These are phyloP conservation scores for Penicillium freii DNA, from an alignment of 2,329 filamentous ascomycete species.

Conservation along the genomic window DNA sequence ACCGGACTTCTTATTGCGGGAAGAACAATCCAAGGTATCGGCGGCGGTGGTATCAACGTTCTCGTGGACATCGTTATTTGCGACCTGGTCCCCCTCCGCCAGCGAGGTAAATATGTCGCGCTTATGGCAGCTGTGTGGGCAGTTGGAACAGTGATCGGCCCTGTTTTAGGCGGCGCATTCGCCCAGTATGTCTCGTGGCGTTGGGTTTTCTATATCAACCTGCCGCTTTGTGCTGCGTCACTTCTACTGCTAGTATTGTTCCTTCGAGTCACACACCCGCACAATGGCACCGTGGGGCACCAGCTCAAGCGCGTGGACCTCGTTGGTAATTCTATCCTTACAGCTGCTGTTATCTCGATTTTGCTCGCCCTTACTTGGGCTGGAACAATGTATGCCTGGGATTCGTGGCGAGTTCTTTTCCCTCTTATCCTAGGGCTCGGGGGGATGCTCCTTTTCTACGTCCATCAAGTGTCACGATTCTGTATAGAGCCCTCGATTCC, in stretches of 20 bases:
- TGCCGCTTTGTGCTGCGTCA: slow-evolving; percentile 1
- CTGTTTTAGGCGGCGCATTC: slow-evolving; percentile 5
- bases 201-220: slow-evolving; percentile 13
- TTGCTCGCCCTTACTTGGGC: slow-evolving; percentile 34
- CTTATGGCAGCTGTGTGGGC: slow-evolving; percentile 6
- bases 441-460: slow-evolving; percentile 31
- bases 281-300: neutral
- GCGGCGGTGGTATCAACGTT: slow-evolving; percentile 4
- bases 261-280: slow-evolving; percentile 12
- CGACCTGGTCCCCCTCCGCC: slow-evolving; percentile 9
- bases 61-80: slow-evolving; percentile 5
- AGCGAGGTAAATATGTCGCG: slow-evolving; percentile 10
- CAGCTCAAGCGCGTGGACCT: slow-evolving; percentile 26
- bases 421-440: slow-evolving; percentile 30
- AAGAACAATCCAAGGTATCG: slow-evolving; percentile 9
- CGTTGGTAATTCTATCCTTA: slow-evolving; percentile 30
- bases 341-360: slow-evolving; percentile 28
- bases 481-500: slow-evolving; percentile 2
- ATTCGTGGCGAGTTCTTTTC: slow-evolving; percentile 28
- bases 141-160: slow-evolving; percentile 6
- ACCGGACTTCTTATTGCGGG: slow-evolving; percentile 15
- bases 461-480: neutral
- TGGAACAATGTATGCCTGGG: slow-evolving; percentile 33
- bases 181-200: slow-evolving; percentile 6
- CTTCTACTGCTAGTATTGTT: slow-evolving; percentile 1